A percentile compares a stretch with the other conserved stretches of the same genome.
Conservation (phyloP, 1,284 basidiomycete genomes). For the Cryptococcus jaspeensis region DNA sequence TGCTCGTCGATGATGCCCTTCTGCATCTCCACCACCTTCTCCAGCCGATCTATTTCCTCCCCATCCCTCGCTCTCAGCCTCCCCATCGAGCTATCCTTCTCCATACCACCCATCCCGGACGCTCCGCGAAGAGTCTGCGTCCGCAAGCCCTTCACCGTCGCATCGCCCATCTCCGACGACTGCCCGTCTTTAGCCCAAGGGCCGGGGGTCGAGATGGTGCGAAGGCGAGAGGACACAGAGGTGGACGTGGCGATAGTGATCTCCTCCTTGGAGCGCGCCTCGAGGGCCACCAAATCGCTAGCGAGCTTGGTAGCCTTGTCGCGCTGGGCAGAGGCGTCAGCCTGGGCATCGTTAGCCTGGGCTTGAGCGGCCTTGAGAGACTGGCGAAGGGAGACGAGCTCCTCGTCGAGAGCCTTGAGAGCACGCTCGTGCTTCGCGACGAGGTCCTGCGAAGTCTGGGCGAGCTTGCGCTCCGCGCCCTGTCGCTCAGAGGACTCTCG, state of each 20-base stretch:
- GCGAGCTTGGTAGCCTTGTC: conserved; percentile 4
- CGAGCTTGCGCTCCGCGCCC: background rate
- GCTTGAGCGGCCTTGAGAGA: background rate
- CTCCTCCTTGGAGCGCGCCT: conserved; percentile 1
- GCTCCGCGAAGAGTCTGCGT: conserved; percentile 1
- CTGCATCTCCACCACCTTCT: conserved; percentile 46
- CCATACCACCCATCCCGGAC: conserved; percentile 3
- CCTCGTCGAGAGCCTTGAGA: conserved; percentile 9
- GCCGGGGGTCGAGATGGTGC: conserved; percentile 13
- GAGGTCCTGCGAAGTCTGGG: background rate
- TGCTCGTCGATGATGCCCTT: conserved; percentile 46
- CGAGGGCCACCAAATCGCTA: conserved; percentile 6
- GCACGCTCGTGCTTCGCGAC: conserved; percentile 9
- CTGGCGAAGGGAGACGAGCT: conserved; percentile 9
- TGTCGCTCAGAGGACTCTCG: background rate
- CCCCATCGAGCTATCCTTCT: conserved; percentile 5
- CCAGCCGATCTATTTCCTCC: conserved; percentile 43
- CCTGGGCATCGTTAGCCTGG: background rate
- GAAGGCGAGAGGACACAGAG: conserved; percentile 7
- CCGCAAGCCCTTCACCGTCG: conserved; percentile 3
- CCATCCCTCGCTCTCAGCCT: conserved; percentile 16
- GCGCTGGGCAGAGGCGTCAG: conserved; percentile 5
- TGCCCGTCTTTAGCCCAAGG: conserved; percentile 6
- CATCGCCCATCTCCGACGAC: conserved; percentile 1
- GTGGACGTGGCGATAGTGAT: conserved; percentile 8